Conservation (phyloP, 257 asterid species). For the Petunia axillaris region DNA sequence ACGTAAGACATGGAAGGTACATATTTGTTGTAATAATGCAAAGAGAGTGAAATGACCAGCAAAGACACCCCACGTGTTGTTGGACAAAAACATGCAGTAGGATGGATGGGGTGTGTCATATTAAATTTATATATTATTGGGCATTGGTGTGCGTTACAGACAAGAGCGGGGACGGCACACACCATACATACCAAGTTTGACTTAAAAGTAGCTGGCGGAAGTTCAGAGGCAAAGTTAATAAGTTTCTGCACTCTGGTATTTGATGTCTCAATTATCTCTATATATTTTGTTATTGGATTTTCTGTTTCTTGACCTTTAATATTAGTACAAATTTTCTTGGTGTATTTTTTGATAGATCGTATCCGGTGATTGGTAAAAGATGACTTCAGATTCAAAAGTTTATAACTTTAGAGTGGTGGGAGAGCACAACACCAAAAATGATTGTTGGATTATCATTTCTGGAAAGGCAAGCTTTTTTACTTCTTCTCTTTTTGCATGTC, state of each 20-base stretch:
- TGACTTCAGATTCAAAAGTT: conserved; percentile 44
- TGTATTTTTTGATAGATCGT: background rate
- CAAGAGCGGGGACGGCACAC: background rate
- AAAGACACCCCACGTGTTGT: too few relatives aligned
- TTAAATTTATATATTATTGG: background rate
- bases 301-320: background rate
- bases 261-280: background rate
- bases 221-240: background rate
- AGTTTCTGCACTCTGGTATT: background rate
- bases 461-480: conserved; percentile 48
- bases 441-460: conserved; percentile 72
- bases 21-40: too few relatives aligned
- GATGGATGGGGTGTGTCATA: too few relatives aligned
- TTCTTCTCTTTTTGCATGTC: background rate
- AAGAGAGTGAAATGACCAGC: too few relatives aligned
- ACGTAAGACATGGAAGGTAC: too few relatives aligned
- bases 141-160: background rate
- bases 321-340: background rate
- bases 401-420: conserved; percentile 52
- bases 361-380: conserved; percentile 25
- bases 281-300: background rate
- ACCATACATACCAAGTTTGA: background rate
- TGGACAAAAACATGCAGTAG: too few relatives aligned
- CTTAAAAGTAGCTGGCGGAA: conserved; percentile 3
- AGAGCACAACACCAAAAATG: conserved; percentile 49